phyloP scores from a whole-genome alignment of 768 basidiomycete genomes.

The button mushroom (Agaricus bisporus) region DNA sequence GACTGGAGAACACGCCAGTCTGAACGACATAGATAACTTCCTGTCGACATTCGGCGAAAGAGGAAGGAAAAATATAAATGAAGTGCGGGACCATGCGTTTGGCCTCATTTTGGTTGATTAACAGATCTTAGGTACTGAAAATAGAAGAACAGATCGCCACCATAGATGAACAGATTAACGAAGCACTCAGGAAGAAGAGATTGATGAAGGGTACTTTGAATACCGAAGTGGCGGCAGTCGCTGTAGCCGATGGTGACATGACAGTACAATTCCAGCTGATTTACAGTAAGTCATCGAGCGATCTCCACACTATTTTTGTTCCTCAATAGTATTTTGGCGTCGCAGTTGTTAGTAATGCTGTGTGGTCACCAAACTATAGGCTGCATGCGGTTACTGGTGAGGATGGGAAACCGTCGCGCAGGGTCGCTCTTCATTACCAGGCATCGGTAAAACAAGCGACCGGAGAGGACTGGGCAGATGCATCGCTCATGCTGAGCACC shows the following conservation, averaged over 20 bases:
- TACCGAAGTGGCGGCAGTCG: conserved; percentile 35
- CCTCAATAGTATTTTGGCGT: neutral
- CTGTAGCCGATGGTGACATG: conserved; percentile 30
- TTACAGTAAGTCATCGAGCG: conserved; percentile 35
- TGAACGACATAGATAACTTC: conserved; percentile 31
- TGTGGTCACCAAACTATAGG: conserved; percentile 55
- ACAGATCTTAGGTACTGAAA: conserved; percentile 22
- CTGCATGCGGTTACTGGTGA: conserved; percentile 42
- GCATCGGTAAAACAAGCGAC: conserved; percentile 48
- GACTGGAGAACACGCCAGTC: conserved; percentile 34
- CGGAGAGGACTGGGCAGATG: conserved; percentile 57
- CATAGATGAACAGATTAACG: conserved; percentile 32
- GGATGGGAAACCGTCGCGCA: conserved; percentile 35
- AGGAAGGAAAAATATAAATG: conserved; percentile 27
- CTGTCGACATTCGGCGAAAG: conserved; percentile 34
- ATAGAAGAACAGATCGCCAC: conserved; percentile 35
- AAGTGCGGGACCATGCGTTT: conserved; percentile 15
- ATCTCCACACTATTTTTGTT: neutral
- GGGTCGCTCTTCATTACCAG: conserved; percentile 47
- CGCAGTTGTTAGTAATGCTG: conserved; percentile 44
- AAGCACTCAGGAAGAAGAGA: conserved; percentile 23
- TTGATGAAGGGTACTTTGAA: conserved; percentile 27
- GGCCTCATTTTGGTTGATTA: neutral
- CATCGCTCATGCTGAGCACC: conserved; percentile 47
- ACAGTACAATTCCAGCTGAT: conserved; percentile 40